Evolutionary conservation across 1,139 yeast species (phyloP), one percentile per base, ranked within the genome.

Genomic region (Hyphopichia khmerensis): DNA sequence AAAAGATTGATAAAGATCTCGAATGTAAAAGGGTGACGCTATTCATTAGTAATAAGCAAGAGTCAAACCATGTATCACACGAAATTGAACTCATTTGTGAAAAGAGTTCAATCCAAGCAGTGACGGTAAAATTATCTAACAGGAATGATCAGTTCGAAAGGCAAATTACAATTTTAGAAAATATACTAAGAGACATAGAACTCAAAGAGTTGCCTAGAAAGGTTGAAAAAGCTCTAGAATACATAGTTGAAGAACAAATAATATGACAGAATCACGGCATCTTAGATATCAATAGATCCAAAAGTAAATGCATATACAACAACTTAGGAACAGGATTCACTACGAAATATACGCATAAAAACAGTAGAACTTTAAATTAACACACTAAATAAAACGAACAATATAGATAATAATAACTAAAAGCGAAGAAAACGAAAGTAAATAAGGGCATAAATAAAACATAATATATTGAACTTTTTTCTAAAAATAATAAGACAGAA

Each of bases 11-110:
- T 4, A 53, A 56, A 26, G 72, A 66, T 47, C 46, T 64, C 15
- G 57, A 52, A 39, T 62, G 68, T 45, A 55, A 55, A 24, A 39
- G 62, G 33, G 55, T 64, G 3, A 37, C 41, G 3, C 13, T 63
- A 2, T 18, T 23, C n/a, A 11, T 50, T 2, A 23, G 35, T 1
- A 34, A 32, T 14, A 11, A 26, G 29, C 5, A 26, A 8, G 4
- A 32, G 17, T 15, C 29, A 27, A 7, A 24, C 3, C 11, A 26
- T 3, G 9, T 26, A 26, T 9, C 40, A 26, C 51, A 45, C 35
- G 47, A 48, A 18, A 44, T 62, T 8, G 60, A 56, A 38, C 42
- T 64, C 13, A 33, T 44, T 2, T 62, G 67, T 44, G 45, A 59
- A 2, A 35, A 48, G 10, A 52, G 49, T 18, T 27, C 40, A 5